Evolutionary conservation across 352 stramenopile genomes (phyloP).

Genomic region (Phytophthora ohioensis): DNA sequence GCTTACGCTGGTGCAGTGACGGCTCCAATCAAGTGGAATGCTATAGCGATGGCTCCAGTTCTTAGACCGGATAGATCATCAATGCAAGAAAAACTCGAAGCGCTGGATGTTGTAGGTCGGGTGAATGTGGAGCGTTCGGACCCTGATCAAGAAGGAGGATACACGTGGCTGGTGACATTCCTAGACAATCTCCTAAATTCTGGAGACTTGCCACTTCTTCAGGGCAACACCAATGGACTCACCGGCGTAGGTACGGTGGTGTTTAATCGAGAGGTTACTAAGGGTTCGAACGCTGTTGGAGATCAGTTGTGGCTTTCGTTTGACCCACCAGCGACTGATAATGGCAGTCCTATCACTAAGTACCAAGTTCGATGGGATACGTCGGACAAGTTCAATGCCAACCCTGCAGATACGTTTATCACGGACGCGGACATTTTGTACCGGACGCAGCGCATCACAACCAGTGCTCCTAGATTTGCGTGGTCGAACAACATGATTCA

Average conservation of each 20-base stretch:
- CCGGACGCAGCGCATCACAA: conserved; percentile 61
- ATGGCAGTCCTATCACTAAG: conserved; percentile 70
- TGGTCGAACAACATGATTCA: conserved; percentile 59
- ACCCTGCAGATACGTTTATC: conserved; percentile 55
- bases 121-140: conserved; percentile 59
- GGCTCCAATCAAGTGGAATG: conserved; percentile 39
- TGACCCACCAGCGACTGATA: conserved; percentile 66
- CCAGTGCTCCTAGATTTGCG: conserved; percentile 55
- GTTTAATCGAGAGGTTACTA: conserved; percentile 55
- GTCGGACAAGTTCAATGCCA: conserved; percentile 55
- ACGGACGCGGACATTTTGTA: conserved; percentile 64
- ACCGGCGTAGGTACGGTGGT: conserved; percentile 56
- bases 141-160: conserved; percentile 66
- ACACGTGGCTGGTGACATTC: conserved; percentile 75
- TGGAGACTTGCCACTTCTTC: conserved; percentile 63
- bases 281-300: conserved; percentile 77
- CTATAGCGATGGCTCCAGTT: conserved; percentile 48
- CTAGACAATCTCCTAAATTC: conserved; percentile 72
- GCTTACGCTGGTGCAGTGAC: conserved; percentile 49
- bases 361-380: conserved; percentile 80
- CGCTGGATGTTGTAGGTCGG: conserved; percentile 58
- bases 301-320: conserved; percentile 84
- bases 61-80: conserved; percentile 57
- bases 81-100: conserved; percentile 78
- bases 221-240: conserved; percentile 39